Conservation (phyloP, 768 basidiomycete species). For the Amylocystis lapponica region DNA sequence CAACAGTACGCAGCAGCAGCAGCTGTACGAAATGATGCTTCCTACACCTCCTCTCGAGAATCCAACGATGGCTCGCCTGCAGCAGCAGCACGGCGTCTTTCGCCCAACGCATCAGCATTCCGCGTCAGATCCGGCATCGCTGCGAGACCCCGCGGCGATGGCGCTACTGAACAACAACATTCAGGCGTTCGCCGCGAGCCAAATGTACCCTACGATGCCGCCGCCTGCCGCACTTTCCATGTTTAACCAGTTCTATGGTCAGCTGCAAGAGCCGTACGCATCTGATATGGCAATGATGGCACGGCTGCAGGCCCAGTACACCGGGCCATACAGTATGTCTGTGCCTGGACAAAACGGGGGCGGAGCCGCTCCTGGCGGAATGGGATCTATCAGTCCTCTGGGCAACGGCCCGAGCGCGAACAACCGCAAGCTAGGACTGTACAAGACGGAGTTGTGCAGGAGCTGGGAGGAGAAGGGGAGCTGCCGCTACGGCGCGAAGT, state of each 20-base stretch:
- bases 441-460: conserved; percentile 86
- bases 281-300: conserved; percentile 52
- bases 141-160: conserved; percentile 66
- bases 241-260: conserved; percentile 66
- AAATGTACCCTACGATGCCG: conserved; percentile 48
- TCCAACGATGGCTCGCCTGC: conserved; percentile 67
- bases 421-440: conserved; percentile 84
- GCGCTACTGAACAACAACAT: conserved; percentile 54
- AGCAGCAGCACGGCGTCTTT: conserved; percentile 74
- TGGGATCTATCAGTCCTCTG: conserved; percentile 20
- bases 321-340: conserved; percentile 43
- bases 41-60: conserved; percentile 48
- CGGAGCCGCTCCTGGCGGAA: conserved; percentile 24
- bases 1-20: conserved; percentile 56
- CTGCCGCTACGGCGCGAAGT: conserved; percentile 83
- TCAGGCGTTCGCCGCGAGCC: conserved; percentile 47
- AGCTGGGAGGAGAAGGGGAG: conserved; percentile 92
- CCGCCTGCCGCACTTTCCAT: conserved; percentile 45
- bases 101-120: conserved; percentile 77
- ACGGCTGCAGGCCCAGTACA: conserved; percentile 50
- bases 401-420: conserved; percentile 79
- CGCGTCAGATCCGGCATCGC: conserved; percentile 71
- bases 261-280: conserved; percentile 50
- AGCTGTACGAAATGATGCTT: conserved; percentile 77
- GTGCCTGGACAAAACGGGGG: conserved; percentile 14